Conservation (phyloP, 1,139 yeast species). For the Lipomyces yarrowii region DNA sequence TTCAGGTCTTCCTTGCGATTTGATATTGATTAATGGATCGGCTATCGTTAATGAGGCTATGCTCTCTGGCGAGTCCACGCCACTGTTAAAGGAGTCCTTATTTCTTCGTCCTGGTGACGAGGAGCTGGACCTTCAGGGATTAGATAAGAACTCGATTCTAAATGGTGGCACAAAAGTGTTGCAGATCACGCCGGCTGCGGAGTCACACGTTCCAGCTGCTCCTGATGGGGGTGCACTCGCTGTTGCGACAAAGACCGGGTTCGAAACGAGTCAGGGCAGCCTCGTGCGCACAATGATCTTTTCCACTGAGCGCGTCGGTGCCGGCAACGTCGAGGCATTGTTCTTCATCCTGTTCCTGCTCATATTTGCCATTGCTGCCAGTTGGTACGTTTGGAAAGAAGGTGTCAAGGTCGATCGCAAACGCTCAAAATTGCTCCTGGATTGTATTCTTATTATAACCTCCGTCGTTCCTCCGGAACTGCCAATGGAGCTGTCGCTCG, state of each 20-base stretch:
- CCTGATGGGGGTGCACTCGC: constrained; percentile 96
- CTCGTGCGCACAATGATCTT: constrained; percentile 97
- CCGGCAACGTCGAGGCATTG: constrained; percentile 92
- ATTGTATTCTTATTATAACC: constrained; percentile 92
- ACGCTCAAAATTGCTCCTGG: constrained; percentile 88
- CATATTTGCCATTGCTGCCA: constrained; percentile 90
- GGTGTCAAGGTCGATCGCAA: constrained; percentile 95
- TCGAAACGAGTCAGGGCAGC: constrained; percentile 97
- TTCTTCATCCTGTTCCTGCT: constrained; percentile 87
- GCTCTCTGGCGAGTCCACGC: constrained; percentile 98
- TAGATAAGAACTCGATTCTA: constrained; percentile 85
- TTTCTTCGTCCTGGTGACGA: constrained; percentile 79
- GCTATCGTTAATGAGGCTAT: constrained; percentile 96
- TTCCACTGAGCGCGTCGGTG: constrained; percentile 94
- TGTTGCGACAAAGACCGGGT: constrained; percentile 88
- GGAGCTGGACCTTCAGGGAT: constrained; percentile 67
- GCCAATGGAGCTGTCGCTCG: constrained; percentile 99
- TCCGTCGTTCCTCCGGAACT: constrained; percentile 99
- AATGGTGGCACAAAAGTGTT: constrained; percentile 98
- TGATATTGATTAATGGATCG: constrained; percentile 80
- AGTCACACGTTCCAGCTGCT: constrained; percentile 46
- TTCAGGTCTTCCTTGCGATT: constrained; percentile 94
- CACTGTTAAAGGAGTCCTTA: constrained; percentile 88
- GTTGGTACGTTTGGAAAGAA: constrained; percentile 98
- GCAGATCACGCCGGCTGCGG: constrained; percentile 77